A percentile compares a stretch with the other conserved stretches of the same genome.
These are phyloP conservation scores for Microsporum ferrugineum DNA, from an alignment of 2,329 filamentous ascomycete genomes.

Conservation along the genomic window DNA sequence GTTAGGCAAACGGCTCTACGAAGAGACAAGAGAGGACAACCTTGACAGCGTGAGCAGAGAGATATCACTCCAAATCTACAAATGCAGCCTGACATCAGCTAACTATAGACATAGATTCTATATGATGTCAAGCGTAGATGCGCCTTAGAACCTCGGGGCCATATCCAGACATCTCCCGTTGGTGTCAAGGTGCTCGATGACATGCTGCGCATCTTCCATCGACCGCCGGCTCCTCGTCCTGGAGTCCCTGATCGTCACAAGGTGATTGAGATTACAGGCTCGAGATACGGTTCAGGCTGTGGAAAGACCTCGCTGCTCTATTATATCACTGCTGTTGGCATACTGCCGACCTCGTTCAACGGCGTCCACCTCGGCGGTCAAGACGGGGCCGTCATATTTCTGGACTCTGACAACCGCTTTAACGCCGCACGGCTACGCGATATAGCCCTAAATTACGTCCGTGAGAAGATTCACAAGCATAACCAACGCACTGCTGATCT, in stretches of 20 bases:
- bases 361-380: conserved; percentile 33
- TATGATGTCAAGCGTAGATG: background rate
- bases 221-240: background rate
- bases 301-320: conserved; percentile 52
- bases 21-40: background rate
- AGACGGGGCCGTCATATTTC: conserved; percentile 41
- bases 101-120: background rate
- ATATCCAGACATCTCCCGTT: background rate
- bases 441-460: conserved; percentile 22
- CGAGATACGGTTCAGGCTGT: conserved; percentile 32
- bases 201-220: conserved; percentile 2
- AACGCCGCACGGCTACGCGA: conserved; percentile 37
- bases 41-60: background rate
- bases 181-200: conserved; percentile 7
- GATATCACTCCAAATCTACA: background rate
- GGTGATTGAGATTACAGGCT: conserved; percentile 45
- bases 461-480: background rate
- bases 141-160: background rate
- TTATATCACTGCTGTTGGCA: conserved; percentile 40
- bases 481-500: background rate
- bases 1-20: background rate
- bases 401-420: conserved; percentile 48
- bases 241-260: conserved; percentile 19
- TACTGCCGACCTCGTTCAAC: conserved; percentile 36
- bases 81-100: background rate